A percentile compares a stretch with the other conserved stretches of the same genome.
phyloP scores from a whole-genome alignment of 208 protist genomes.

The Trypanosomatidae sp. region DNA sequence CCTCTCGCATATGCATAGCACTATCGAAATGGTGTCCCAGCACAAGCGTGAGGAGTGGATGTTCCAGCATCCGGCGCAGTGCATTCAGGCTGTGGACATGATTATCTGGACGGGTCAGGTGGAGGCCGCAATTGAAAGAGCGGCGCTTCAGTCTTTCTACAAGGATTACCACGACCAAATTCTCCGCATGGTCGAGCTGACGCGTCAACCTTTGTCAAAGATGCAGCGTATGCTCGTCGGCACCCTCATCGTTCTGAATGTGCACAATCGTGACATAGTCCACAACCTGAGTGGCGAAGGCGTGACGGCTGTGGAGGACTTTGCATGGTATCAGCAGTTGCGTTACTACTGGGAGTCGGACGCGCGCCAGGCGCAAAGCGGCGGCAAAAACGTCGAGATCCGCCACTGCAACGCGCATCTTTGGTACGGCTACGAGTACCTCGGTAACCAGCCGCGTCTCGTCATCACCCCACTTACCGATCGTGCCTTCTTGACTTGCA shows the following conservation, averaged over 20 bases:
- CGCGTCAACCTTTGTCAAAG: slow-evolving; percentile 83
- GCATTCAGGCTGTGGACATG: slow-evolving; percentile 94
- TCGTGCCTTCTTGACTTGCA: slow-evolving; percentile 94
- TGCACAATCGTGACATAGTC: slow-evolving; percentile 97
- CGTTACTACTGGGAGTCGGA: slow-evolving; percentile 95
- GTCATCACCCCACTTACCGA: slow-evolving; percentile 98
- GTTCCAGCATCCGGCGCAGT: slow-evolving; percentile 93
- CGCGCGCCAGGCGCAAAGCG: slow-evolving; percentile 20
- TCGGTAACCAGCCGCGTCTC: slow-evolving; percentile 94
- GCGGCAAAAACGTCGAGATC: slow-evolving; percentile 84
- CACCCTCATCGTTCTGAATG: slow-evolving; percentile 96
- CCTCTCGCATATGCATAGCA: slow-evolving; percentile 84
- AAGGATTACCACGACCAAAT: slow-evolving; percentile 85
- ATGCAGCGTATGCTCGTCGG: slow-evolving; percentile 93
- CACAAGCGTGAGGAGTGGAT: slow-evolving; percentile 90
- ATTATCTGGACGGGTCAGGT: slow-evolving; percentile 94
- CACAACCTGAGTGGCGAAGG: slow-evolving; percentile 55
- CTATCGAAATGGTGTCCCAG: slow-evolving; percentile 70
- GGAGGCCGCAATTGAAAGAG: slow-evolving; percentile 73
- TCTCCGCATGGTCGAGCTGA: slow-evolving; percentile 88
- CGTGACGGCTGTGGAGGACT: slow-evolving; percentile 77
- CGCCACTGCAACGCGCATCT: slow-evolving; percentile 90
- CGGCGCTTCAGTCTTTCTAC: slow-evolving; percentile 66
- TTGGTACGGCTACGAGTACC: slow-evolving; percentile 96
- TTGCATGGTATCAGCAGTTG: slow-evolving; percentile 94